Percentiles rank a stretch among this genome's conserved stretches.
Conservation (phyloP, 352 stramenopile genomes). For the Globisporangium cederbergense region DNA sequence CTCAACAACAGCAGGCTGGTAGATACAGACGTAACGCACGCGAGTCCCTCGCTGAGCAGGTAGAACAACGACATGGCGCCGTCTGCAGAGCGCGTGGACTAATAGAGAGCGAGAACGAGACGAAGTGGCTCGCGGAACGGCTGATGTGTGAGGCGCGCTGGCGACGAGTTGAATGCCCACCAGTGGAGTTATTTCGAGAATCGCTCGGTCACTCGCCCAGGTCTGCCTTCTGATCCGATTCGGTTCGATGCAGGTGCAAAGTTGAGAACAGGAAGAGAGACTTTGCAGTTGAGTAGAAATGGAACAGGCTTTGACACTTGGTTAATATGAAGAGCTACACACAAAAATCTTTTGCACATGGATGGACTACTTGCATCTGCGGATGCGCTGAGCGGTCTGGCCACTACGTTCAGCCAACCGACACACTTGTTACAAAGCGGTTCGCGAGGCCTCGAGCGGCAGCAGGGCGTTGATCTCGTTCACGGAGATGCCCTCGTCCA, state of each 20-base stretch:
- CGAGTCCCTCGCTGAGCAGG: conserved; percentile 64
- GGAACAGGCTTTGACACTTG: background rate
- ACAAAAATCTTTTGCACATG: background rate
- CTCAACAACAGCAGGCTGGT: background rate
- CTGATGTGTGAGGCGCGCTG: background rate
- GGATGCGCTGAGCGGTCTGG: background rate
- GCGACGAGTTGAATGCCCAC: background rate
- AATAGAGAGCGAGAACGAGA: background rate
- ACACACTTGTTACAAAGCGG: background rate
- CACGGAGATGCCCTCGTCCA: conserved; percentile 17
- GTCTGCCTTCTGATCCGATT: background rate
- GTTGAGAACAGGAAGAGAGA: background rate
- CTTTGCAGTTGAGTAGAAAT: background rate
- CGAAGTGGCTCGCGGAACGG: background rate
- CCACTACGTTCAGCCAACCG: no score
- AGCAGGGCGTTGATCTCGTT: conserved; percentile 21
- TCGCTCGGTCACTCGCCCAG: background rate
- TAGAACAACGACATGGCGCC: conserved; percentile 66
- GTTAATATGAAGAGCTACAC: conserved; percentile 1
- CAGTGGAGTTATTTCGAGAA: background rate
- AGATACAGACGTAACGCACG: conserved; percentile 26
- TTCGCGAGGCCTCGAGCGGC: conserved; percentile 7
- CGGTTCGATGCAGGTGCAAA: background rate
- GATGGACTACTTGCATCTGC: background rate
- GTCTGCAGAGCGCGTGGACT: background rate